Base-by-base conservation (phyloP, 768 basidiomycete genomes). In the Pulveroboletus sp. region DNA sequence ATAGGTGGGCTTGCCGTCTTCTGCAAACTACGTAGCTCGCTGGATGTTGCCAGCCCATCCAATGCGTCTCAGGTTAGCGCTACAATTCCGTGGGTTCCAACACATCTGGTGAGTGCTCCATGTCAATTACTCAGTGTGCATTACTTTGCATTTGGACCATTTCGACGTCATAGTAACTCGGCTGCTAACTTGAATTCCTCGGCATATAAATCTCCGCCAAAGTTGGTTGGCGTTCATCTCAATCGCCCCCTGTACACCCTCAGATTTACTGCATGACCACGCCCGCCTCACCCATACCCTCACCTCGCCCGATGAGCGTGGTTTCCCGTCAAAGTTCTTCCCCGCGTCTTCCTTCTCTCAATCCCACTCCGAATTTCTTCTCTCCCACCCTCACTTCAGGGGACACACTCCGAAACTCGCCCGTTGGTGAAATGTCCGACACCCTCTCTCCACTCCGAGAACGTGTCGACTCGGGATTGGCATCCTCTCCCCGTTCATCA, bases 261-360 rank as follows among this genome's bases (percentile, higher is more conserved):
- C 43, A 37, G 12, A 45, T 47, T 40, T 13, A 6, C 19, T 37
- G 16, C 40, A 36, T 6, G 44, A 38, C 46, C 14, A 47, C 37
- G 49, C 43, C 61, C 36, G n/a, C 34, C 8, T 40, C 54, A 14
- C 34, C 45, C 37, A 34, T 29, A n/a, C 46, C 48, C 41, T 53
- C 52, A 37, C 54, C 60, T 32, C 57, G 57, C 43, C 45, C 47
- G 16, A 12, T 45, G 23, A 50, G 45, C 32, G 14, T 12, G 5
- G 27, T 45, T 51, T 53, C 51, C 13, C 42, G 36, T 42, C 52
- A 62, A 22, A 48, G 12, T 4, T 41, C 52, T 41, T 52, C 61
- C 1, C 47, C 58, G 6, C 55, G 55, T 27, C 55, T 54, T 12
- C 46, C 67, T 5, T 68, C 62, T 12, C 51, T 67, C 17, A 61